Evolutionary conservation across 345 rosid genomes (phyloP), one percentile per base, ranked within the genome.

Genomic region (Anacardium occidentale): DNA sequence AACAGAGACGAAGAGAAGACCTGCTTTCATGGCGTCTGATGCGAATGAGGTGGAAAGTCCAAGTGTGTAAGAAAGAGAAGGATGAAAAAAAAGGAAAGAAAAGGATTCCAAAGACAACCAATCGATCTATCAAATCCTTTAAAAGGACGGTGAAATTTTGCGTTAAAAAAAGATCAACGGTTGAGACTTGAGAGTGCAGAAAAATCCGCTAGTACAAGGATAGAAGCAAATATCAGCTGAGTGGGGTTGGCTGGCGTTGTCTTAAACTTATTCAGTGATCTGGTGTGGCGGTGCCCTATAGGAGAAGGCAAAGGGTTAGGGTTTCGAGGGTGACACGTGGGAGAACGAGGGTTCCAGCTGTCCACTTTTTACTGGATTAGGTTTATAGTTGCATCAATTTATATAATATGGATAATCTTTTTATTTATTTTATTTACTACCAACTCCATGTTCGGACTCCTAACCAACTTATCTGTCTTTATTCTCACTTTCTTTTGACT

Each of bases 311-410:
- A 37, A 76, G 77, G 76, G 81, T 84, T 86, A 86, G 93, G 98
- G 94, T 84, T 90, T 76, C 53, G 20, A 7, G 70, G 80, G 68
- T 76, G 85, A 90, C 92, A 90, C 96, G 91, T 87, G 85, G 85
- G 80, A 82, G 63, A 48, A 63, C 2, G 80, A 78, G 83, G 74
- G 59, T 17, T 84, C 90, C 94, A 93, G 93, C 84, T 89, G 96
- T 84, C 86, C 67, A 72, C 65, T 86, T 78, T 68, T 73, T 71
- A 81, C 78, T 86, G 93, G 93, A 80, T 84, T 67, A 75, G 83
- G 85, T 75, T 73, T 84, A 66, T 68, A 60, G 62, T 21, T 26
- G 66, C 60, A 53, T 45, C 62, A 24, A 9, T 21, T 22, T 44
- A 52, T 53, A 22, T 75, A 24, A 2, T 74, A n/a, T 60, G 76